Conservation (phyloP, 139 green algal genomes). For the Volvox africanus region DNA sequence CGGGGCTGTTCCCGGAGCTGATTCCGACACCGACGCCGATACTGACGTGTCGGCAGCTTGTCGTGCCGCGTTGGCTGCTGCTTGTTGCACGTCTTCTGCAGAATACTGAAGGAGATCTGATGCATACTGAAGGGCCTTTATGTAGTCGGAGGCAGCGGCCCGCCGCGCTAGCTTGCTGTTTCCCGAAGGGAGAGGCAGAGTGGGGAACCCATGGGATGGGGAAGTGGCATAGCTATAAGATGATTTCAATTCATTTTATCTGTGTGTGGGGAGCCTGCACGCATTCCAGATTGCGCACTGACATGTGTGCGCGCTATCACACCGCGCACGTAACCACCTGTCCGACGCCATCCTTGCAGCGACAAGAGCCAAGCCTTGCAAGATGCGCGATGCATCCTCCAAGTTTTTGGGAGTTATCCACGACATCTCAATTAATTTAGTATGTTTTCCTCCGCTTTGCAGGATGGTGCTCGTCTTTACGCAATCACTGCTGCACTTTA, state of each 20-base stretch:
- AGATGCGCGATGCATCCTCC: slow-evolving; percentile 72
- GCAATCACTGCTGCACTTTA: no score
- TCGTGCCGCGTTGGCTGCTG: background rate
- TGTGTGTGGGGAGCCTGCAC: no score
- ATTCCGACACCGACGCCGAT: background rate
- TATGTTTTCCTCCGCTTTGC: no score
- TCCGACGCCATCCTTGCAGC: slow-evolving; percentile 67
- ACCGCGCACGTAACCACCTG: slow-evolving; percentile 45
- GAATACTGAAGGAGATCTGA: slow-evolving; percentile 44
- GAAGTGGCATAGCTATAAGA: no score
- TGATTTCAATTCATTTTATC: no score
- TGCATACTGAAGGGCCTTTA: slow-evolving; percentile 46
- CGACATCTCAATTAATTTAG: slow-evolving; percentile 41
- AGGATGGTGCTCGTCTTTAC: no score
- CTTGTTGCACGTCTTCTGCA: slow-evolving; percentile 15
- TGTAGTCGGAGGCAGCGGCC: slow-evolving; percentile 29
- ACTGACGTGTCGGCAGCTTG: background rate
- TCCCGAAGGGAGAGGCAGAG: background rate
- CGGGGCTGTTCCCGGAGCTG: background rate
- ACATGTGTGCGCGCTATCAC: no score
- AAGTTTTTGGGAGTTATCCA: slow-evolving; percentile 69
- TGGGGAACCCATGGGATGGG: no score
- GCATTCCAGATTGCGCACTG: no score
- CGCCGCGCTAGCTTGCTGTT: slow-evolving; percentile 42
- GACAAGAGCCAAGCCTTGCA: slow-evolving; percentile 72